Conservation (phyloP, 2,329 filamentous ascomycete genomes). For the Peltaster fructicola region DNA sequence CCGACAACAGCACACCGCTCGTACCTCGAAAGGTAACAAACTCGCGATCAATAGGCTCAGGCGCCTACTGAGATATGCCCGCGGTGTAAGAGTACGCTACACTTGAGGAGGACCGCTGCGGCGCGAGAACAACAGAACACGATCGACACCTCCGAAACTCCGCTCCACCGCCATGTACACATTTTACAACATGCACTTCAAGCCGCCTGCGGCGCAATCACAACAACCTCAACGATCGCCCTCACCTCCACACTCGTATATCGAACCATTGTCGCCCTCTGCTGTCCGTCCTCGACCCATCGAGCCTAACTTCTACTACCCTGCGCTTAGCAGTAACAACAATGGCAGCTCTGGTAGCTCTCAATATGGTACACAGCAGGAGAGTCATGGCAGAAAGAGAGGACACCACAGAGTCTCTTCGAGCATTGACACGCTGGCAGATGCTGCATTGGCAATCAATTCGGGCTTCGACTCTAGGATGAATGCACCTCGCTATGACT, state of each 20-base stretch:
- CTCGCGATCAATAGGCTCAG: no score
- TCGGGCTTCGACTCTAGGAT: conserved; percentile 7
- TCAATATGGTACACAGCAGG: conserved; percentile 1
- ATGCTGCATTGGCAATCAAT: conserved; percentile 24
- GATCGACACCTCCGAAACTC: not conserved
- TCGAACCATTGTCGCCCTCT: conserved; percentile 20
- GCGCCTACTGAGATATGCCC: no score
- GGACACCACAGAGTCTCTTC: conserved; percentile 16
- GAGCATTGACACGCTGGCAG: conserved; percentile 27
- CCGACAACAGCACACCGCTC: no score
- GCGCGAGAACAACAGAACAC: no score
- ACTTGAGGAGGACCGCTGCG: no score
- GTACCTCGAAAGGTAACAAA: no score
- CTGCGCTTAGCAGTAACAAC: conserved; percentile 14
- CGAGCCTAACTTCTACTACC: conserved; percentile 20
- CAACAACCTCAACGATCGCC: conserved; percentile 12
- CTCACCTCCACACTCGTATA: conserved; percentile 16
- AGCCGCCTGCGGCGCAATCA: conserved; percentile 7
- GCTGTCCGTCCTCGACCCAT: conserved; percentile 10
- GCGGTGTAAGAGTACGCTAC: no score
- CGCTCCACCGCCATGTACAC: conserved; percentile 3
- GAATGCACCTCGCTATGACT: conserved; percentile 7
- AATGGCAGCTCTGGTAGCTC: conserved; percentile 1
- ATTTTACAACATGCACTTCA: conserved; percentile 14
- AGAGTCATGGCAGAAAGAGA: conserved; percentile 4